A percentile compares a stretch with the other conserved stretches of the same genome.
Evolutionary conservation across 2,329 filamentous ascomycete genomes (phyloP).

Genomic region (Ophiostoma ulmi): DNA sequence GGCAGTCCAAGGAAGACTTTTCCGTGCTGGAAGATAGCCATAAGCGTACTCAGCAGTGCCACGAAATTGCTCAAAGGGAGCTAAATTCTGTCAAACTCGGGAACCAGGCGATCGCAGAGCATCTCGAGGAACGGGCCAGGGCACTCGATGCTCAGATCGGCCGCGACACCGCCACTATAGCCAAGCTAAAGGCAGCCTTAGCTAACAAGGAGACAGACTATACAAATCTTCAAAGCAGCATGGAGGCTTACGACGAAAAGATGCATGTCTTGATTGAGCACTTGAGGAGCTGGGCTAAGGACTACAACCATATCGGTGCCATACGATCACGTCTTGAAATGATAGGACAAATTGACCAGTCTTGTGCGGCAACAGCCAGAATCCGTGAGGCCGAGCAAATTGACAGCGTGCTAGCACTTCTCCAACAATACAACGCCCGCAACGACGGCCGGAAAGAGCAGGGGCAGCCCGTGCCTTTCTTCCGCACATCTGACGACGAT

Average conservation of each 20-base stretch:
- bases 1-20: constrained; percentile 19
- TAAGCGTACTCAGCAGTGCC: not conserved
- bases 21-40: constrained; percentile 23
- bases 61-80: constrained; percentile 21
- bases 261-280: constrained; percentile 17
- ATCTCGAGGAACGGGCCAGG: constrained; percentile 12
- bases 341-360: constrained; percentile 19
- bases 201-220: constrained; percentile 22
- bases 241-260: constrained; percentile 22
- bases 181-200: constrained; percentile 20
- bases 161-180: not conserved
- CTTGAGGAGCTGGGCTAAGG: constrained; percentile 23
- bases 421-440: constrained; percentile 21
- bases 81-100: constrained; percentile 11
- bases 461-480: not conserved
- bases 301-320: constrained; percentile 19
- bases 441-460: not conserved
- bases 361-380: constrained; percentile 11
- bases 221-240: constrained; percentile 10
- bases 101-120: not conserved
- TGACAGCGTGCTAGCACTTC: constrained; percentile 16
- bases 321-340: constrained; percentile 23
- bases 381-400: constrained; percentile 23
- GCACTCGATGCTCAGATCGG: constrained; percentile 12
- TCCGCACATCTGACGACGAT: not conserved